A percentile compares a stretch with the other conserved stretches of the same genome.
Evolutionary conservation across 129 eudicot genomes (phyloP).

Genomic region (Artemisia annua): DNA sequence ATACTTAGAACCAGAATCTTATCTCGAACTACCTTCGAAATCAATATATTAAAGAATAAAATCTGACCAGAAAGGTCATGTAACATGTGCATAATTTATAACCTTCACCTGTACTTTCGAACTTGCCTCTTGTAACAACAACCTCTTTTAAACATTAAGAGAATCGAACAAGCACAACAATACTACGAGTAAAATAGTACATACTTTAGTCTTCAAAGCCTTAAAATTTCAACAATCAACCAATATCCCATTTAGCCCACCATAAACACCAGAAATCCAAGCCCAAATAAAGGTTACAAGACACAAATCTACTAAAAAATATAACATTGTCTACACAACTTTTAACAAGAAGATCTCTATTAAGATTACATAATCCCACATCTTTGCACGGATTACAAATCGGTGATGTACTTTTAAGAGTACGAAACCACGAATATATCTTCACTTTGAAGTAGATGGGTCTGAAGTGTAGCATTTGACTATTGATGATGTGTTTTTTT

Average conservation of each 20-base stretch:
- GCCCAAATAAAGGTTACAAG: slow-evolving; percentile 13
- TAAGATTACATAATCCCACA: slow-evolving; percentile 71
- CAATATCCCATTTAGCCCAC: slow-evolving; percentile 68
- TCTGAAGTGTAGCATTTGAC: too few species aligned
- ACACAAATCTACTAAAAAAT: slow-evolving; percentile 56
- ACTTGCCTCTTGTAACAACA: slow-evolving; percentile 18
- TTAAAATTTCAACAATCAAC: slow-evolving; percentile 75
- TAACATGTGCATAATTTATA: slow-evolving; percentile 82
- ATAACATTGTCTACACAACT: slow-evolving; percentile 49
- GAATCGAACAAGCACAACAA: slow-evolving; percentile 74
- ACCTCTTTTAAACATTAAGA: slow-evolving; percentile 55
- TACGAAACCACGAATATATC: too few species aligned
- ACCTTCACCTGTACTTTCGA: slow-evolving; percentile 53
- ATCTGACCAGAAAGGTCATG: slow-evolving; percentile 86
- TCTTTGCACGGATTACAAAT: too few species aligned
- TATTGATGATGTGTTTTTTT: too few species aligned
- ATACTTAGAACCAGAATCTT: too few species aligned
- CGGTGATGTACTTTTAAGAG: too few species aligned
- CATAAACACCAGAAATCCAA: slow-evolving; percentile 60
- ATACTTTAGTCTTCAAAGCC: slow-evolving; percentile 77
- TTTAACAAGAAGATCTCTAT: slow-evolving; percentile 35
- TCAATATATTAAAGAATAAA: slow-evolving; percentile 70
- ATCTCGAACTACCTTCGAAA: slow-evolving; percentile 27
- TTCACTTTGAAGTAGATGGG: slow-evolving; percentile 20
- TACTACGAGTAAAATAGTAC: too few species aligned